These are phyloP conservation scores for Sclerotinia minor DNA, from an alignment of 2,329 filamentous ascomycete species.

Conservation along the genomic window DNA sequence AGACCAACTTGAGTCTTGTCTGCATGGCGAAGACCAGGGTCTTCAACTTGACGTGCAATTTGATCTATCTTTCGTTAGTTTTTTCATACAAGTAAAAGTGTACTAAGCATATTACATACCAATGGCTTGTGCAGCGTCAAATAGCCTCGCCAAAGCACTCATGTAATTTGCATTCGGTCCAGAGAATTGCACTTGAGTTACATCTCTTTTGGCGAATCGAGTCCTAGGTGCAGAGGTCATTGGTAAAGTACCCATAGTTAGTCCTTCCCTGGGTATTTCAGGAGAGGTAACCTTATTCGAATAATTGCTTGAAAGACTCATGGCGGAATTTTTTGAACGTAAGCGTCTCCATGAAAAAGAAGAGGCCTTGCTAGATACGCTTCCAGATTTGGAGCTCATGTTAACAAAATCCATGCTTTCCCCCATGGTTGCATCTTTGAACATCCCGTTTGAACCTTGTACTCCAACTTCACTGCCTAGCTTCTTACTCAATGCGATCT, in stretches of 20 bases:
- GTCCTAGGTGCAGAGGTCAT: constrained; percentile 67
- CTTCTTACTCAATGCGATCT: constrained; percentile 73
- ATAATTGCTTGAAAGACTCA: constrained; percentile 56
- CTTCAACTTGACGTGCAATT: constrained; percentile 93
- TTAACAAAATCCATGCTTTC: constrained; percentile 49
- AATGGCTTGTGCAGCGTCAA: constrained; percentile 88
- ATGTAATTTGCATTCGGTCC: constrained; percentile 91
- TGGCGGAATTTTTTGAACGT: constrained; percentile 81
- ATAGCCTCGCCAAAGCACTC: constrained; percentile 82
- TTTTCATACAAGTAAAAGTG: neutral
- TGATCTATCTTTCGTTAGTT: constrained; percentile 63
- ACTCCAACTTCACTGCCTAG: constrained; percentile 92
- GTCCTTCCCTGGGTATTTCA: constrained; percentile 57
- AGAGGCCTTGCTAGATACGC: constrained; percentile 71
- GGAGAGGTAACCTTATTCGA: constrained; percentile 48
- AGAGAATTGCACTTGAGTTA: constrained; percentile 67
- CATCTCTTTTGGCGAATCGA: constrained; percentile 70
- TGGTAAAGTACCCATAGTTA: constrained; percentile 72
- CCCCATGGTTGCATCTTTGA: constrained; percentile 64
- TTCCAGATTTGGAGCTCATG: constrained; percentile 51
- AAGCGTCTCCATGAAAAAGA: constrained; percentile 89
- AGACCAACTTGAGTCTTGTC: constrained; percentile 94
- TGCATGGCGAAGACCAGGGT: constrained; percentile 86
- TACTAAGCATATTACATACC: constrained; percentile 59
- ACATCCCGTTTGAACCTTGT: constrained; percentile 69